These are phyloP conservation scores for Fonsecaea monophora DNA, from an alignment of 2,329 filamentous ascomycete genomes.

Conservation along the genomic window DNA sequence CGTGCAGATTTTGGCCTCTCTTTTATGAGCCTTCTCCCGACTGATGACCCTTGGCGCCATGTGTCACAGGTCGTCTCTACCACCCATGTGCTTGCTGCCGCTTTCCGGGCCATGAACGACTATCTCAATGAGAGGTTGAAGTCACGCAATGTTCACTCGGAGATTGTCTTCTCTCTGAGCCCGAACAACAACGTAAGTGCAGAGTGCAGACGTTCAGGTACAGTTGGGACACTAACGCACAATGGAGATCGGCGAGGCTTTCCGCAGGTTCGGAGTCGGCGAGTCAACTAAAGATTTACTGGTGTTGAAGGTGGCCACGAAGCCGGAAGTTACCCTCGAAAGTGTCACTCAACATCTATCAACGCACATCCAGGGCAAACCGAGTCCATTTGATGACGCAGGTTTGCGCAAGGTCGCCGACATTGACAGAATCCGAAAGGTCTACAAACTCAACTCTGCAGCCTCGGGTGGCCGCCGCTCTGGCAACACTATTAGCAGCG, in stretches of 20 bases:
- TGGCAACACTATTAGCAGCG: slow-evolving; percentile 35
- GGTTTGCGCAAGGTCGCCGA: slow-evolving; percentile 68
- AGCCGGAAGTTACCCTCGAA: slow-evolving; percentile 54
- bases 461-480: slow-evolving; percentile 37
- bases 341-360: slow-evolving; percentile 66
- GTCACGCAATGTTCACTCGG: slow-evolving; percentile 86
- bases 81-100: slow-evolving; percentile 74
- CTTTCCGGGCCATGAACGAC: slow-evolving; percentile 77
- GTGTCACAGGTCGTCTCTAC: slow-evolving; percentile 69
- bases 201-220: slow-evolving; percentile 53
- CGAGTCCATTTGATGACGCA: slow-evolving; percentile 67
- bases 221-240: slow-evolving; percentile 14
- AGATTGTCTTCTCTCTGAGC: slow-evolving; percentile 81
- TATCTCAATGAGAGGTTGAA: slow-evolving; percentile 68
- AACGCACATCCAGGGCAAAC: slow-evolving; percentile 66
- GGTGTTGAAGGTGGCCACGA: slow-evolving; percentile 76
- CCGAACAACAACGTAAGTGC: slow-evolving; percentile 73
- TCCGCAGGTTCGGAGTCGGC: slow-evolving; percentile 83
- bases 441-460: slow-evolving; percentile 75
- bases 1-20: too few species aligned
- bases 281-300: slow-evolving; percentile 75
- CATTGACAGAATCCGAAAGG: slow-evolving; percentile 74
- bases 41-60: slow-evolving; percentile 2
- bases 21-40: background rate
- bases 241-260: slow-evolving; percentile 83